Evolutionary conservation across 345 rosid species (phyloP), one percentile per base, ranked within the genome.

Genomic region (Moricandia moricandioides): DNA sequence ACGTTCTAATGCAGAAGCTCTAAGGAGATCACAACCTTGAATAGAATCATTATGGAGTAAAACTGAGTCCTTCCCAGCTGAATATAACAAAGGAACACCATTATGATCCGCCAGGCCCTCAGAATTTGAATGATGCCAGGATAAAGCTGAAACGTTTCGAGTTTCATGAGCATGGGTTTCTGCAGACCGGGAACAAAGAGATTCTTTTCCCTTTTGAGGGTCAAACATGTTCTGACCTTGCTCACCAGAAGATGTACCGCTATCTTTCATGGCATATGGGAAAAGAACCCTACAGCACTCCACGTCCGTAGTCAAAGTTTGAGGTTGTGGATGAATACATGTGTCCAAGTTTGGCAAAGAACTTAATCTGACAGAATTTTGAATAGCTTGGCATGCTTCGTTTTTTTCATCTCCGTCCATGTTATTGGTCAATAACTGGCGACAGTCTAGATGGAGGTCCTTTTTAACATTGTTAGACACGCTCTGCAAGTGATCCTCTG

Each of bases 261-360:
- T 80, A 73, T 79, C 82, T 35, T 71, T 84, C 61, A 78, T 62
- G 71, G 84, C 82, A 70, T 90, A 93, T 5, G 88, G 82, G 61
- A 95, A 89, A 77, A 92, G 85, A 73, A 83, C 82, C 85, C 86
- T 83, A 78, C 97, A 92, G 71, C 93, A 92, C 80, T 92, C 98
- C 75, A 87, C 97, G 77, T 95, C 96, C 12, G 96, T 80, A 76
- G 86, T 82, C 82, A 89, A 78, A 62, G 86, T 75, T 31, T 83
- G 83, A 60, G 87, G 88, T 76, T 82, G 77, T 70, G 79, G 84
- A 31, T 80, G 74, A 13, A 88, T 63, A 74, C 73, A 62, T 24
- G 67, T 71, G 33, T 69, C 82, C 61, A 76, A 72, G 79, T 80
- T 79, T 71, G 83, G 82, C 55, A 79, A 29, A 64, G 85, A 75